Conservation (phyloP, 2,329 filamentous ascomycete genomes). For the Fusarium irregulare region DNA sequence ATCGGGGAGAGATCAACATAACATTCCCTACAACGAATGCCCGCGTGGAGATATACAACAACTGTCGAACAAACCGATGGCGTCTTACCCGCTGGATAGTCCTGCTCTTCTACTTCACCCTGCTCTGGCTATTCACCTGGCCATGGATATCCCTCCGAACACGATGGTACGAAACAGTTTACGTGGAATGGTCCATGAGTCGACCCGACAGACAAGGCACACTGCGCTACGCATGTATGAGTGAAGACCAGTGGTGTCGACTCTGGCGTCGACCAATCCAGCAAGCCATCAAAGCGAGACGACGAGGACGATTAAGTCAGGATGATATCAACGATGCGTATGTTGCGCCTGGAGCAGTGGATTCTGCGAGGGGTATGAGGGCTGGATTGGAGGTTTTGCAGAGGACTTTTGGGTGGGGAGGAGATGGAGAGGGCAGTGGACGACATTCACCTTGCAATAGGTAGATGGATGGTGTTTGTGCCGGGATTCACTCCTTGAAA, state of each 20-base stretch:
- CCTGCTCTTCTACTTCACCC: conserved; percentile 73
- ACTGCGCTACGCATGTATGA: conserved; percentile 64
- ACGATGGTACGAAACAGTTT: conserved; percentile 72
- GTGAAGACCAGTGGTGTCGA: conserved; percentile 70
- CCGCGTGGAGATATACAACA: conserved; percentile 72
- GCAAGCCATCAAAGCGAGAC: conserved; percentile 68
- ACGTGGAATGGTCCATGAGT: conserved; percentile 66
- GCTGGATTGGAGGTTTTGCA: conserved; percentile 64
- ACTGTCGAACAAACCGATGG: conserved; percentile 71
- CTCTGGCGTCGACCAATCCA: conserved; percentile 71
- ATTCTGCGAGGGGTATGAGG: conserved; percentile 59
- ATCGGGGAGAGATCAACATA: conserved; percentile 70
- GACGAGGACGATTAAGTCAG: conserved; percentile 66
- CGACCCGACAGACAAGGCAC: conserved; percentile 46
- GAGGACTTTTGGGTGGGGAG: conserved; percentile 65
- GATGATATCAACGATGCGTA: conserved; percentile 63
- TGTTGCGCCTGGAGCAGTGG: conserved; percentile 51
- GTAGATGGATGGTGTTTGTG: not conserved
- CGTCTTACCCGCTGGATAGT: conserved; percentile 72
- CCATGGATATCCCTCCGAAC: conserved; percentile 76
- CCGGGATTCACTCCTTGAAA: conserved; percentile 18
- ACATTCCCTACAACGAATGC: conserved; percentile 68
- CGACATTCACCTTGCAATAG: conserved; percentile 19
- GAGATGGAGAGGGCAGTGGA: conserved; percentile 15
- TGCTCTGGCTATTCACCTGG: conserved; percentile 78